Conservation (phyloP, 1,284 basidiomycete species). For the Ustilago shanxiensis region DNA sequence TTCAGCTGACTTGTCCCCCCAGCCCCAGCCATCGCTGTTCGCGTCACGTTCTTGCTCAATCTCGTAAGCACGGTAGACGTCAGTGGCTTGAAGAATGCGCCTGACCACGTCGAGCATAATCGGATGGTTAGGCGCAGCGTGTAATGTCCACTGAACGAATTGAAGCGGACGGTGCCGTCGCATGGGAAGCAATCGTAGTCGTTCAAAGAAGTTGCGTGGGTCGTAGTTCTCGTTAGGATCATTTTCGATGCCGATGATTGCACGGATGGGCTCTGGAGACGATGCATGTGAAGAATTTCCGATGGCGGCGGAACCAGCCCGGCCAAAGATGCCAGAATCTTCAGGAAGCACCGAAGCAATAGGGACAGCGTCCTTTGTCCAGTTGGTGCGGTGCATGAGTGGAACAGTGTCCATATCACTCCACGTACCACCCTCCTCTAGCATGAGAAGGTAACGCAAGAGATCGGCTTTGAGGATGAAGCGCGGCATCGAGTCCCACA, state of each 20-base stretch:
- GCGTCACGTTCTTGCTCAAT: slow-evolving; percentile 35
- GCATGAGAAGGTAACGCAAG: slow-evolving; percentile 51
- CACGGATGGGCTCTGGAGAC: slow-evolving; percentile 31
- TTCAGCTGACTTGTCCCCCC: slow-evolving; percentile 28
- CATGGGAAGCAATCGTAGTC: slow-evolving; percentile 36
- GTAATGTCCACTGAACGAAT: slow-evolving; percentile 56
- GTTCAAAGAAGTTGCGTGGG: slow-evolving; percentile 43
- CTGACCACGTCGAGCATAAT: slow-evolving; percentile 52
- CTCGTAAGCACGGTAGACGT: slow-evolving; percentile 34
- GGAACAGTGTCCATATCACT: slow-evolving; percentile 58
- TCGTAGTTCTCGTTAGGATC: slow-evolving; percentile 38
- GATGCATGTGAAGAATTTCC: not conserved
- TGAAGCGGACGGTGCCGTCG: slow-evolving; percentile 37
- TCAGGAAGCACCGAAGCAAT: slow-evolving; percentile 24
- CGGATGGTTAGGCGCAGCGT: slow-evolving; percentile 42
- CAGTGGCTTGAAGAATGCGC: slow-evolving; percentile 34
- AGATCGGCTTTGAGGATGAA: slow-evolving; percentile 58
- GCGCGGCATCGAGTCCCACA: slow-evolving; percentile 51
- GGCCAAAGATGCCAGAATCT: slow-evolving; percentile 28
- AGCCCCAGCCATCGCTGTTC: slow-evolving; percentile 45
- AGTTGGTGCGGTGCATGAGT: slow-evolving; percentile 42
- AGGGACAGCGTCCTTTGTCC: slow-evolving; percentile 46
- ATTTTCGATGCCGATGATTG: slow-evolving; percentile 52
- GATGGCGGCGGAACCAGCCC: slow-evolving; percentile 5
- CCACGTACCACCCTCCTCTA: slow-evolving; percentile 53